Percentiles rank a stretch among this genome's conserved stretches.
Conservation (phyloP, 2,329 filamentous ascomycete genomes). For the Fusarium illudens region DNA sequence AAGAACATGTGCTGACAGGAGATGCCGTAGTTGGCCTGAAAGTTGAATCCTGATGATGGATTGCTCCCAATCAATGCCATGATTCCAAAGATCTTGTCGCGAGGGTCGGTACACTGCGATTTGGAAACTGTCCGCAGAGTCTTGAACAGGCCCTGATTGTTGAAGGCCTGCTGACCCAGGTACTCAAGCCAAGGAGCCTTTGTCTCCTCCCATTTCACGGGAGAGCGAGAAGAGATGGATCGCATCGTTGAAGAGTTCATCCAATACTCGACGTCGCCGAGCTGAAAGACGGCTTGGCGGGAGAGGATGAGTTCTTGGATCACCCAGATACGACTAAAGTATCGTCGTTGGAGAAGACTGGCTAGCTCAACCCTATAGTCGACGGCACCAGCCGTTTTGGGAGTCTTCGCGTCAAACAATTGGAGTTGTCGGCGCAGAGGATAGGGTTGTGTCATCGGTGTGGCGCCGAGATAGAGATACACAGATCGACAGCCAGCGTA, state of each 20-base stretch:
- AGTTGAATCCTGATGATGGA: neutral
- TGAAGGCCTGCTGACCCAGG: fast-evolving
- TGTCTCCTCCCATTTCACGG: neutral
- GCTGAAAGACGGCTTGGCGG: neutral
- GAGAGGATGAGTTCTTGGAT: neutral
- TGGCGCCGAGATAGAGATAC: neutral
- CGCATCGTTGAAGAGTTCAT: neutral
- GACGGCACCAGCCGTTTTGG: neutral
- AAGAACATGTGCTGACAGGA: neutral
- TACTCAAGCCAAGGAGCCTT: neutral
- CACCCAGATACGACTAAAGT: neutral
- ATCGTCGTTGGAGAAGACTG: neutral
- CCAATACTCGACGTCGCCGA: neutral
- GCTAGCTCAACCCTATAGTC: neutral
- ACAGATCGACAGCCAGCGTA: neutral
- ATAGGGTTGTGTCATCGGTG: neutral
- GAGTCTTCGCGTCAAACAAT: neutral
- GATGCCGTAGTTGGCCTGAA: neutral
- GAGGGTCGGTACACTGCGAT: neutral
- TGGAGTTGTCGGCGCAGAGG: neutral
- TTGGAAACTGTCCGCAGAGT: neutral
- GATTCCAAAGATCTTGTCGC: neutral
- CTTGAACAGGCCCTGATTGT: neutral
- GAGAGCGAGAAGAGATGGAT: neutral
- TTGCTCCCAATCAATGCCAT: fast-evolving